Conservation (phyloP, 2,329 filamentous ascomycete genomes). For the Falciphora oryzae region DNA sequence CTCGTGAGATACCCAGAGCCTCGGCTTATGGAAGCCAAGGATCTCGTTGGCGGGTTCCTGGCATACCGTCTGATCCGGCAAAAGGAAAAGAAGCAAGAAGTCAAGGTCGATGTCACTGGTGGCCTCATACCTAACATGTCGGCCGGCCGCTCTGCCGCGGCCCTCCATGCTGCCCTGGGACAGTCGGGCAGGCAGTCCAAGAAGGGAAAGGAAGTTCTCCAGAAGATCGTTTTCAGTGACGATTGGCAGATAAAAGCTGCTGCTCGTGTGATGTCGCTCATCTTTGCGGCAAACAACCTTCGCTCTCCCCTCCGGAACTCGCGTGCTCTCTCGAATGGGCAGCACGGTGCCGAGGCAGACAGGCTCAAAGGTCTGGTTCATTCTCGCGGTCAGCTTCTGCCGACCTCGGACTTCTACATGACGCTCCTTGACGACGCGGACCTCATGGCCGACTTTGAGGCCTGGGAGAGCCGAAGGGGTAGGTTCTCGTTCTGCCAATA, state of each 20-base stretch:
- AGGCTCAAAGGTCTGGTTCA: conserved; percentile 36
- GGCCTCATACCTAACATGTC: conserved; percentile 70
- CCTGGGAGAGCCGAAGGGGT: conserved; percentile 69
- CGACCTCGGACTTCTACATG: conserved; percentile 83
- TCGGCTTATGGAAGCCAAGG: conserved; percentile 68
- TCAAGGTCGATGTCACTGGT: conserved; percentile 53
- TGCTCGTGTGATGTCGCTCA: conserved; percentile 69
- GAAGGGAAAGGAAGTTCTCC: conserved; percentile 48
- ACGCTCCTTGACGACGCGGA: conserved; percentile 82
- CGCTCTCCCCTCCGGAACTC: conserved; percentile 29
- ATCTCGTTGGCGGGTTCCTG: conserved; percentile 71
- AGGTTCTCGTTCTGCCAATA: conserved; percentile 90
- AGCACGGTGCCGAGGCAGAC: conserved; percentile 14
- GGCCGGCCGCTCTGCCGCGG: conserved; percentile 59
- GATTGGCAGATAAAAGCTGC: conserved; percentile 88
- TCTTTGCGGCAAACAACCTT: conserved; percentile 75
- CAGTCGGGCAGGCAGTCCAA: conserved; percentile 32
- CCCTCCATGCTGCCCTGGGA: conserved; percentile 72
- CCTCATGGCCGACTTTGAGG: conserved; percentile 77
- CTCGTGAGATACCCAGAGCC: conserved; percentile 63
- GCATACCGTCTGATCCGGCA: conserved; percentile 73
- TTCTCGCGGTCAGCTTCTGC: conserved; percentile 60
- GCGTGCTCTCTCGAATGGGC: not conserved
- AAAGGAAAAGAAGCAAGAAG: conserved; percentile 58
- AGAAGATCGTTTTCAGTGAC: conserved; percentile 61